A percentile compares a stretch with the other conserved stretches of the same genome.
Evolutionary conservation across 1,139 yeast genomes (phyloP).

Genomic region (Sugiyamaella pinicola): DNA sequence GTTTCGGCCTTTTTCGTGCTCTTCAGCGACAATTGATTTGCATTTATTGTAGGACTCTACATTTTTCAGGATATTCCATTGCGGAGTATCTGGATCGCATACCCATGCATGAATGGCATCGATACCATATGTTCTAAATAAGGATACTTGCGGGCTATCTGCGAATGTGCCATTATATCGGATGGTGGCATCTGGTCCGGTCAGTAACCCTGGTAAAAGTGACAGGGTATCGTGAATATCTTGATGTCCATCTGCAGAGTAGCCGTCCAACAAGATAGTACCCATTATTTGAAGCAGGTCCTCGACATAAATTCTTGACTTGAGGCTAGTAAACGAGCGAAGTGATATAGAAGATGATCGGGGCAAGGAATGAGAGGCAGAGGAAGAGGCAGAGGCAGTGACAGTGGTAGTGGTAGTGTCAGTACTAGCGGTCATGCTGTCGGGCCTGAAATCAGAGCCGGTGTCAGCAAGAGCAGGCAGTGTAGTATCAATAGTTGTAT

Average conservation of each 20-base stretch:
- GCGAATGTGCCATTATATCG: constrained; percentile 66
- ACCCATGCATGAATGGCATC: constrained; percentile 58
- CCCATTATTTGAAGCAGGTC: constrained; percentile 40
- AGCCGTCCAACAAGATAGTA: constrained; percentile 42
- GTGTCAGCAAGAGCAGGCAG: no score
- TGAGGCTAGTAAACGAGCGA: constrained; percentile 31
- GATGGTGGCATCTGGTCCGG: constrained; percentile 78
- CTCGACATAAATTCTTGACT: constrained; percentile 34
- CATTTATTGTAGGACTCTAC: constrained; percentile 52
- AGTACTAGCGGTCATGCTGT: no score
- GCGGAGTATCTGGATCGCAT: constrained; percentile 43
- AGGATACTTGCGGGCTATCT: constrained; percentile 47
- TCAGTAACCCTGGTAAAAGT: constrained; percentile 63
- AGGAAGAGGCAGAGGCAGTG: no score
- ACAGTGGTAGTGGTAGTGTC: no score
- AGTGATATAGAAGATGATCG: no score
- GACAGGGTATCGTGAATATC: constrained; percentile 49
- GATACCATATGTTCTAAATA: constrained; percentile 51
- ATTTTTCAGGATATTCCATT: constrained; percentile 40
- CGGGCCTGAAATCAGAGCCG: no score
- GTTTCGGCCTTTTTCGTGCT: constrained; percentile 2
- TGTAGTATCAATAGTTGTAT: no score
- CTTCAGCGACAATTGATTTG: constrained; percentile 42
- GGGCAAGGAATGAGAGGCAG: no score
- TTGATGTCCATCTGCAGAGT: constrained; percentile 12